Evolutionary conservation across 805 yeast genomes (phyloP).

Genomic region (Candida sphagnicola): DNA sequence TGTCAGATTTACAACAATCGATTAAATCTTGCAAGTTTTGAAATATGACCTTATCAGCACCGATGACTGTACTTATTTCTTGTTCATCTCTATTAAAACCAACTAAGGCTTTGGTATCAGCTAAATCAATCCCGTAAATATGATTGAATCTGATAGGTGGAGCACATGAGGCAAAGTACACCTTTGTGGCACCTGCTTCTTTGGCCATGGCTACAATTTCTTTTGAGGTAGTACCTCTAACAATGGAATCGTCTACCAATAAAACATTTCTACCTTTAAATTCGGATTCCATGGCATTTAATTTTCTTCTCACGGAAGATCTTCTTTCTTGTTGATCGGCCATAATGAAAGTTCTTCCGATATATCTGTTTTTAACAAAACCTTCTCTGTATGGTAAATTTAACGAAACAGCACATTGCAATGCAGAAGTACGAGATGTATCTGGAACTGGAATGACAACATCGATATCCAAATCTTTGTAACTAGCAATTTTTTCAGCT

Average conservation of each 20-base stretch:
- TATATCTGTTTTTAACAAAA: constrained; percentile 92
- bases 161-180: constrained; percentile 95
- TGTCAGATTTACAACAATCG: constrained; percentile 62
- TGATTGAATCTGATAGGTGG: constrained; percentile 97
- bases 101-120: constrained; percentile 90
- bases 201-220: constrained; percentile 98
- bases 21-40: constrained; percentile 81
- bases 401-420: constrained; percentile 82
- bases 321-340: constrained; percentile 94
- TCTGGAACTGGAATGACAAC: constrained; percentile 98
- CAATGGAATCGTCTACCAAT: constrained; percentile 94
- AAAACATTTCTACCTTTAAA: constrained; percentile 81
- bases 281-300: constrained; percentile 95
- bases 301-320: constrained; percentile 88
- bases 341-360: constrained; percentile 98
- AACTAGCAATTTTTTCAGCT: constrained; percentile 61
- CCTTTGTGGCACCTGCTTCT: constrained; percentile 95
- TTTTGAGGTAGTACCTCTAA: constrained; percentile 94
- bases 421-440: constrained; percentile 93
- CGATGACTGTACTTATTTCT: constrained; percentile 72
- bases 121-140: constrained; percentile 95
- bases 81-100: constrained; percentile 76
- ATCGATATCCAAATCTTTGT: constrained; percentile 61
- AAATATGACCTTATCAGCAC: constrained; percentile 88
- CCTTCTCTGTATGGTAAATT: constrained; percentile 92